A percentile compares a stretch with the other conserved stretches of the same genome.
phyloP scores from a whole-genome alignment of 2,329 filamentous ascomycete genomes.

The Botrytis paeoniae region DNA sequence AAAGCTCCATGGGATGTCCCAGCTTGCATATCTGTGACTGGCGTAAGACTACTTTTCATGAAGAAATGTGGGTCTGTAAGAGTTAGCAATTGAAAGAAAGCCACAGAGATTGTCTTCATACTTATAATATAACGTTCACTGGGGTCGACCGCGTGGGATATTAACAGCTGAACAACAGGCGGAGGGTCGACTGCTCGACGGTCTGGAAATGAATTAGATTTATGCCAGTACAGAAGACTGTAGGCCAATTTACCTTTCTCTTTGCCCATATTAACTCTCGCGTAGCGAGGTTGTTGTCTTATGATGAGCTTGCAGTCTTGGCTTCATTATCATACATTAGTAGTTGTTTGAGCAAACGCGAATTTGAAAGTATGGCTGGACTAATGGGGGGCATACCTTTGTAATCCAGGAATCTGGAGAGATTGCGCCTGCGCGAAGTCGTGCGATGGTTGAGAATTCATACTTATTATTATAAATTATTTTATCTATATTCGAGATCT shows the following conservation, averaged over 20 bases:
- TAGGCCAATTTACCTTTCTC: constrained; percentile 60
- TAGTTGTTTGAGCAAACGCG: constrained; percentile 29
- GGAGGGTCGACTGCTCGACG: constrained; percentile 87
- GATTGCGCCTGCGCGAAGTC: constrained; percentile 32
- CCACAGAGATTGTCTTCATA: constrained; percentile 41
- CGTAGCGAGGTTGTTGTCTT: constrained; percentile 65
- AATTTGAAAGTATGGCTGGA: background rate
- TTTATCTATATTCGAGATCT: constrained; percentile 16
- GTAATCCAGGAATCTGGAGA: constrained; percentile 28
- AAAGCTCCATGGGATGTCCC: constrained; percentile 44
- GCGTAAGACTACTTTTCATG: constrained; percentile 22
- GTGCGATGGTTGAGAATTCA: constrained; percentile 25
- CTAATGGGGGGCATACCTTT: constrained; percentile 26
- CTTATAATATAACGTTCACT: constrained; percentile 53
- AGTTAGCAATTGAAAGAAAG: constrained; percentile 21
- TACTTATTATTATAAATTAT: constrained; percentile 23
- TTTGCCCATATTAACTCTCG: constrained; percentile 67
- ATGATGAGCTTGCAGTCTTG: constrained; percentile 56
- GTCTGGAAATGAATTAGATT: constrained; percentile 46
- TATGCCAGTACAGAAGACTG: constrained; percentile 2
- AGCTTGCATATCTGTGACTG: constrained; percentile 13
- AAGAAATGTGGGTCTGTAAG: constrained; percentile 48
- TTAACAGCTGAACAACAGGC: constrained; percentile 72
- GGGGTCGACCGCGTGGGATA: constrained; percentile 44
- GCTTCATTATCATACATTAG: constrained; percentile 40